Evolutionary conservation across 176 grass and related monocot species (phyloP).

Genomic region (Juncus inflexus): DNA sequence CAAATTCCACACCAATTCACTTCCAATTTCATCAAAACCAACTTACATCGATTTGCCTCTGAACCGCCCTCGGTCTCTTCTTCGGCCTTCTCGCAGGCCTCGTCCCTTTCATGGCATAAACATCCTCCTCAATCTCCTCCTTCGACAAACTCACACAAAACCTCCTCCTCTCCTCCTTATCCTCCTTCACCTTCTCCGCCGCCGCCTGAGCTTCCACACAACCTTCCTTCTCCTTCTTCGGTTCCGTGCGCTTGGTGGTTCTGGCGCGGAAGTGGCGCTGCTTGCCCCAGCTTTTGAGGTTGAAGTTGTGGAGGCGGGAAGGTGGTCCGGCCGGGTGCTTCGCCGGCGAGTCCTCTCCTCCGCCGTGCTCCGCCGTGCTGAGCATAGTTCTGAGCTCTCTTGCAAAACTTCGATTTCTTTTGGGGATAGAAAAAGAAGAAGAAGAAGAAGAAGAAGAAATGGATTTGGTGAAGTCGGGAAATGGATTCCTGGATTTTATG

Average conservation of each 20-base stretch:
- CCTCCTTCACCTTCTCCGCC: not conserved
- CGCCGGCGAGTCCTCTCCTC: not conserved
- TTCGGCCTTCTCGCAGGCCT: slow-evolving; percentile 15
- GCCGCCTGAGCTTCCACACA: not conserved
- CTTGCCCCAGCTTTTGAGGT: slow-evolving; percentile 13
- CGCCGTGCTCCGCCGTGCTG: not conserved
- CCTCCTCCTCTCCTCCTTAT: slow-evolving; percentile 10
- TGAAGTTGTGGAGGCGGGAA: slow-evolving; percentile 27
- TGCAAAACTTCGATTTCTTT: too few relatives aligned
- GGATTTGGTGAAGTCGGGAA: too few relatives aligned
- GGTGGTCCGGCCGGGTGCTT: not conserved
- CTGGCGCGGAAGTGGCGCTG: slow-evolving; percentile 16
- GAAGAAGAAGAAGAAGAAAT: not conserved
- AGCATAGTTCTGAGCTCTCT: not conserved
- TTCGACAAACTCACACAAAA: slow-evolving; percentile 13
- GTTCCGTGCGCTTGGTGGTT: slow-evolving; percentile 13
- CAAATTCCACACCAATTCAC: not conserved
- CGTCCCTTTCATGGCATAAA: slow-evolving; percentile 21
- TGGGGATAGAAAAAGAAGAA: not conserved
- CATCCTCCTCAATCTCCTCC: slow-evolving; percentile 28
- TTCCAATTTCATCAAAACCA: not conserved
- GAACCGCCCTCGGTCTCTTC: slow-evolving; percentile 2
- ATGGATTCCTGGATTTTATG: too few relatives aligned
- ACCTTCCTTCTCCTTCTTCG: slow-evolving; percentile 4
- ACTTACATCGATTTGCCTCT: slow-evolving; percentile 14